A percentile compares a stretch with the other conserved stretches of the same genome.
These are phyloP conservation scores for Akanthomyces lecanii DNA, from an alignment of 2,329 filamentous ascomycete species.

Conservation along the genomic window DNA sequence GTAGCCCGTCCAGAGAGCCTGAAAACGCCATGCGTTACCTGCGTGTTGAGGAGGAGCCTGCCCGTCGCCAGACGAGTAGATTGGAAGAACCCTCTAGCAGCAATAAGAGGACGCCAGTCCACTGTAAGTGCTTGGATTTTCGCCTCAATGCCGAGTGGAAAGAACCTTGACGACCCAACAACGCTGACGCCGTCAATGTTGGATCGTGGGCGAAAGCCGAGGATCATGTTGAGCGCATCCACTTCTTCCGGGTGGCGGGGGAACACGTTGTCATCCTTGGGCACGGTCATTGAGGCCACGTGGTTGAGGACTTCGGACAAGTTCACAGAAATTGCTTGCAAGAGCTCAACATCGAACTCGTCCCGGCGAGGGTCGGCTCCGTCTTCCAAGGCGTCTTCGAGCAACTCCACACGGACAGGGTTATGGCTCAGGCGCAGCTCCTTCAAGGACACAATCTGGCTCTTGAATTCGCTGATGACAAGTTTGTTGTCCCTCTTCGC, in stretches of 20 bases:
- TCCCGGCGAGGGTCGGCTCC: not conserved
- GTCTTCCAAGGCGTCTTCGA: conserved; percentile 26
- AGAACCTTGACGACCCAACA: conserved; percentile 47
- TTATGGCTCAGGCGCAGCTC: conserved; percentile 34
- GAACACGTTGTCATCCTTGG: conserved; percentile 34
- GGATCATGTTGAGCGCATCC: conserved; percentile 49
- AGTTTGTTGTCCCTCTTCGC: conserved; percentile 20
- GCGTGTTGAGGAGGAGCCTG: conserved; percentile 50
- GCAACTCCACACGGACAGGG: conserved; percentile 33
- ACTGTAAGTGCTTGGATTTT: conserved; percentile 27
- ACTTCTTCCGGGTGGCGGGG: conserved; percentile 47
- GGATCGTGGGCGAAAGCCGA: conserved; percentile 41
- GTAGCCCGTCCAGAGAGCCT: conserved; percentile 35
- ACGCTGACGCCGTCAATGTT: conserved; percentile 32
- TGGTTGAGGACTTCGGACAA: conserved; percentile 43
- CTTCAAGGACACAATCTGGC: conserved; percentile 39
- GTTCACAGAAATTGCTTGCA: conserved; percentile 34
- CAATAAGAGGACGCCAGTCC: conserved; percentile 32
- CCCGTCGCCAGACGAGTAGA: conserved; percentile 51
- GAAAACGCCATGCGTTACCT: conserved; percentile 53
- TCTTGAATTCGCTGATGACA: conserved; percentile 49
- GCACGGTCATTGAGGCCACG: conserved; percentile 39
- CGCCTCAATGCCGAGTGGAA: conserved; percentile 35
- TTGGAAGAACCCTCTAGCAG: conserved; percentile 53
- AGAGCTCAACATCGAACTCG: conserved; percentile 39